Evolutionary conservation across 805 yeast species (phyloP).

Genomic region (Yueomyces sp.): DNA sequence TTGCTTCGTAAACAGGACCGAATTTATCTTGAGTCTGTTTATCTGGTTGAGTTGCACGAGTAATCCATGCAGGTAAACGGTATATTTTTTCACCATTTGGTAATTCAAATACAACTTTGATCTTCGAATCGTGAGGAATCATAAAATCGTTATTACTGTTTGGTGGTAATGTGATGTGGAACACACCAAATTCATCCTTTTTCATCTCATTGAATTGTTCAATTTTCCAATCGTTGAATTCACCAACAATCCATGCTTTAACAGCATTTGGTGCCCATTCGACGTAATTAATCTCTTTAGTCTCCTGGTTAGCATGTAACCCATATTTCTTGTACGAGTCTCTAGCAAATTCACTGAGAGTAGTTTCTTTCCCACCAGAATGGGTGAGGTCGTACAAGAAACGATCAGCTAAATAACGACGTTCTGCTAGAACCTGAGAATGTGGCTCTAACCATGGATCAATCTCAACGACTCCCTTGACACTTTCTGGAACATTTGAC

Average conservation of each 20-base stretch:
- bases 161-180: conserved; percentile 49
- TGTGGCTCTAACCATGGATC: conserved; percentile 87
- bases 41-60: conserved; percentile 66
- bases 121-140: conserved; percentile 69
- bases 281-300: conserved; percentile 44
- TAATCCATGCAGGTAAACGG: conserved; percentile 82
- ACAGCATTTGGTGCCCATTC: conserved; percentile 90
- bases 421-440: conserved; percentile 48
- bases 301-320: conserved; percentile 42
- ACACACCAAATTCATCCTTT: conserved; percentile 59
- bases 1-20: conserved; percentile 55
- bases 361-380: conserved; percentile 39
- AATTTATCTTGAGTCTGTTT: conserved; percentile 31
- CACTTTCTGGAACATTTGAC: conserved; percentile 23
- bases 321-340: conserved; percentile 69
- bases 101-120: conserved; percentile 53
- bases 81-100: conserved; percentile 61
- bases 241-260: conserved; percentile 73
- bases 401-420: conserved; percentile 52
- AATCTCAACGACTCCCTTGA: conserved; percentile 48
- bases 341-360: conserved; percentile 51
- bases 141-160: conserved; percentile 30
- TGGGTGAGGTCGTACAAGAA: conserved; percentile 41
- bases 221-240: conserved; percentile 76
- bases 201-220: conserved; percentile 35